Base-by-base conservation (phyloP, 306 rosid genomes). In the Prunus dulcis region DNA sequence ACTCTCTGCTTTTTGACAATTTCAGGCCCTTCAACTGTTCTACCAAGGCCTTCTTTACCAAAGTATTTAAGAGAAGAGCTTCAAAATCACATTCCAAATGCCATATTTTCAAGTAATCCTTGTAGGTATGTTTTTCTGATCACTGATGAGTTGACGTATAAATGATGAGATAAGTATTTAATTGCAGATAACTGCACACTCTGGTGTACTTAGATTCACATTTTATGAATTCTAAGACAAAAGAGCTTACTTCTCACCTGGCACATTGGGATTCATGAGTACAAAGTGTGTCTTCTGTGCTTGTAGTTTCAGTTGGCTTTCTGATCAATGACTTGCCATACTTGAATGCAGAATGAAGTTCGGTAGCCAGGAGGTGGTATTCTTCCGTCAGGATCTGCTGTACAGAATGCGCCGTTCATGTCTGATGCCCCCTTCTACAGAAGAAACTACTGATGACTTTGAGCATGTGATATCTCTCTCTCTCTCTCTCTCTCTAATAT, bases 371-470 rank as follows among this genome's bases (percentile, higher is more conserved):
- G 98, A 92, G 80, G 85, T 95, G 75, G 97, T 95, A 69, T 89
- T 90, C 83, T 90, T 92, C 72, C 89, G 96, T 34, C 96, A 95
- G 83, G 97, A 92, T 87, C 70, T 90, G 78, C 90, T 92, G 74
- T 87, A 95, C 73, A 88, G 93, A 83, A 92, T 95, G 97, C 89
- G 96, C 3, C 97, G 97, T 28, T 84, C 97, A 6, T 90, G 97
- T 87, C 79, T 92, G 81, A 79, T 90, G 66, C 91, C 96, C 28
- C 98, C 98, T 82, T 92, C 97, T 57, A 78, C 71, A 27, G 96
- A 89, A 80, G 97, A 94, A 84, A 94, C 98, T 9, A 87, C 74
- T 34, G 98, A 94, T 89, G 84, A 82, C 70, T 95, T 92, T 84
- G 90, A 92, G 81, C 97, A 95, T 88, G 98, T 95, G 85, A 76